Evolutionary conservation across 306 rosid species (phyloP).

Genomic region (Medicago arabica): DNA sequence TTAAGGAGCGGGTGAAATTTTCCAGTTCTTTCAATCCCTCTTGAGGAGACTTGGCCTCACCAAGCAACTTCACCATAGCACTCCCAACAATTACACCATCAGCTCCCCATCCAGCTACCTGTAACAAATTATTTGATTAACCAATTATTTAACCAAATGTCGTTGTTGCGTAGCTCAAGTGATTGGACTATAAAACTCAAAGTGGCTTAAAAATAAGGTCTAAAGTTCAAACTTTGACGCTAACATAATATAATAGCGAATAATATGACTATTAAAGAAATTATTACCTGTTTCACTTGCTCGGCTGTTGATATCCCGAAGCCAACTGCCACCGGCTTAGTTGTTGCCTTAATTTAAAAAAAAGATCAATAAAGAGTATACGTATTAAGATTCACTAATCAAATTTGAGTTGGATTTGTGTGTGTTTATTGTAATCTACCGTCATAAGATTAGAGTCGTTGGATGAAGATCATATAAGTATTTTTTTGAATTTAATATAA

Average conservation of each 20-base stretch:
- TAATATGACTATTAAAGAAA: neutral
- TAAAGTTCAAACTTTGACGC: neutral
- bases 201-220: neutral
- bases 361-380: neutral
- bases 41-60: conserved; percentile 77
- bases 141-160: neutral
- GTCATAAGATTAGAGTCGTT: neutral
- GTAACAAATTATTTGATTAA: conserved; percentile 32
- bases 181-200: neutral
- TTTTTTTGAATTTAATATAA: neutral
- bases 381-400: conserved; percentile 17
- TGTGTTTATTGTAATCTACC: neutral
- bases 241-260: neutral
- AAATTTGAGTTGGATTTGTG: neutral
- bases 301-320: conserved; percentile 92
- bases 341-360: conserved; percentile 58
- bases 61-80: conserved; percentile 84
- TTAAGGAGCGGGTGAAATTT: conserved; percentile 62
- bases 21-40: conserved; percentile 85
- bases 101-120: conserved; percentile 94
- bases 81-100: conserved; percentile 96
- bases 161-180: neutral
- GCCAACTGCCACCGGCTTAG: conserved; percentile 95
- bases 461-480: neutral
- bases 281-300: conserved; percentile 80